Evolutionary conservation across 345 rosid genomes (phyloP).

Genomic region (Aurinia saxatilis): DNA sequence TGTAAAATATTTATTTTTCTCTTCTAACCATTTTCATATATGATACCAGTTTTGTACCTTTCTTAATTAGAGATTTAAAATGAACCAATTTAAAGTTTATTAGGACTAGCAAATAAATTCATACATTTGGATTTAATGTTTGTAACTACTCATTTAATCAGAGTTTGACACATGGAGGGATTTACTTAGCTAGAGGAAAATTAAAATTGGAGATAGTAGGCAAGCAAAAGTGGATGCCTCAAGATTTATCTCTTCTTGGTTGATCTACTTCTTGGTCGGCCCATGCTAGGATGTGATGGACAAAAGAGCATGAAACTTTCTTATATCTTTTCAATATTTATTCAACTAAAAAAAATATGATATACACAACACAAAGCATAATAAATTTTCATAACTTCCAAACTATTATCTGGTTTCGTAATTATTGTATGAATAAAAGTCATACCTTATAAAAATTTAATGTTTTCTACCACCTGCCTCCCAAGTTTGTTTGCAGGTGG

Average conservation of each 20-base stretch:
- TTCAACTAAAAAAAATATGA: too few species aligned
- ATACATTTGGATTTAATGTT: neutral
- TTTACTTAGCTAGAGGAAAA: neutral
- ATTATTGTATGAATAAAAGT: conserved; percentile 8
- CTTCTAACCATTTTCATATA: too few species aligned
- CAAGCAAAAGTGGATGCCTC: conserved; percentile 14
- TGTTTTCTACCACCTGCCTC: too few species aligned
- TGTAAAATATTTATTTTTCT: too few species aligned
- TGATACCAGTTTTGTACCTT: neutral
- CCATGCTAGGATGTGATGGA: conserved; percentile 7
- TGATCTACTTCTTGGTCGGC: conserved; percentile 24
- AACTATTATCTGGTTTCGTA: conserved; percentile 12
- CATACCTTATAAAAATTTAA: neutral
- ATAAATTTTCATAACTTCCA: conserved; percentile 17
- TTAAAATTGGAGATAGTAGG: conserved; percentile 13
- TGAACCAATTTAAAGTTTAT: neutral
- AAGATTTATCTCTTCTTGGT: conserved; percentile 6
- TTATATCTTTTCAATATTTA: too few species aligned
- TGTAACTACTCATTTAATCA: neutral
- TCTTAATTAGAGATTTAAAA: too few species aligned
- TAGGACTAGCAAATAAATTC: neutral
- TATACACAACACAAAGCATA: neutral
- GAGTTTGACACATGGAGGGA: conserved; percentile 1
- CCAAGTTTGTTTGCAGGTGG: neutral
- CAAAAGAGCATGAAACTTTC: conserved; percentile 8